Conservation (phyloP, 129 eudicot species). For the Pulicaria dysenterica region DNA sequence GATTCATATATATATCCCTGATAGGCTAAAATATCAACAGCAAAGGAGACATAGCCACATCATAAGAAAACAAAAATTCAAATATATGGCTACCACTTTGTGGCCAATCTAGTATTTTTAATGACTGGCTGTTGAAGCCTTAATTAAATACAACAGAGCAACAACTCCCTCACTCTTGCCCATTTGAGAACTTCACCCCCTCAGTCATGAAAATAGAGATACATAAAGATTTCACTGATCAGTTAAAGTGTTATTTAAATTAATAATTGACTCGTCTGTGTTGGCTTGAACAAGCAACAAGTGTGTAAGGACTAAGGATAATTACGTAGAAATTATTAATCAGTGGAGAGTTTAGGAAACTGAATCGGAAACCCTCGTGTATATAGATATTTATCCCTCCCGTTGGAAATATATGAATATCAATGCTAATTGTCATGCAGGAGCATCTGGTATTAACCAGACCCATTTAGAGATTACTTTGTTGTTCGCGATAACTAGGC, state of each 20-base stretch:
- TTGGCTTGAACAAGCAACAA: constrained; percentile 19
- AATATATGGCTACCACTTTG: not conserved
- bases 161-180: constrained; percentile 4
- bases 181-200: not conserved
- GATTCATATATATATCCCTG: not conserved
- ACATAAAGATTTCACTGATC: not conserved
- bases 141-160: not conserved
- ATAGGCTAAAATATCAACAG: not conserved
- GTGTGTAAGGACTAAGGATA: not conserved
- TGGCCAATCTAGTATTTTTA: not conserved
- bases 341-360: too few relatives aligned
- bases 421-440: not conserved
- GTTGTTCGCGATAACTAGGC: too few relatives aligned
- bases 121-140: not conserved
- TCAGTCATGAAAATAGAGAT: not conserved
- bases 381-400: too few relatives aligned
- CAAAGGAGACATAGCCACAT: not conserved
- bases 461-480: too few relatives aligned
- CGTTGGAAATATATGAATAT: too few relatives aligned
- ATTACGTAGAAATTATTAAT: not conserved
- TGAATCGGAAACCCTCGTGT: too few relatives aligned
- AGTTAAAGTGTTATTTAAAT: constrained; percentile 4
- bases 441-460: not conserved
- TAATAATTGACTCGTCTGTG: constrained; percentile 11
- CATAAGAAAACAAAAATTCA: not conserved